Conservation (phyloP, 805 yeast species). For the Saturnispora saitoi region DNA sequence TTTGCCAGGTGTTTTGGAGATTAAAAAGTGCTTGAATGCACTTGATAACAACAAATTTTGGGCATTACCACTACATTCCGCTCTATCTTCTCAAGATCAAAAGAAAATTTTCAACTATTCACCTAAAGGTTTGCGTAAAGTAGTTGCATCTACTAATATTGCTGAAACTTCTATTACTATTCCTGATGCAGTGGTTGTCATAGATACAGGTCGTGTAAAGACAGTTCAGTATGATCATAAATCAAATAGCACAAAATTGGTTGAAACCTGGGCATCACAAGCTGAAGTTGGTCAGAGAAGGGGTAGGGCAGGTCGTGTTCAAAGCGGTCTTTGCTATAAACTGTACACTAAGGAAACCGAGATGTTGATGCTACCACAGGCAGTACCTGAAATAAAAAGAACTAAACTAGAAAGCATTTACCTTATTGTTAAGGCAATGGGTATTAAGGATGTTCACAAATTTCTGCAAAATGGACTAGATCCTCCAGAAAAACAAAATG, state of each 20-base stretch:
- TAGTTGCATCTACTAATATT: conserved; percentile 84
- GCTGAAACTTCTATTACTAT: conserved; percentile 97
- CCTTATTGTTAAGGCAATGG: conserved; percentile 82
- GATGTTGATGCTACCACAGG: conserved; percentile 54
- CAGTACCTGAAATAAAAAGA: conserved; percentile 83
- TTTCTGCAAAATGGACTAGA: conserved; percentile 75
- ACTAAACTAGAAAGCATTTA: conserved; percentile 78
- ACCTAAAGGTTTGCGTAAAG: conserved; percentile 51
- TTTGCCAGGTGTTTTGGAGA: conserved; percentile 87
- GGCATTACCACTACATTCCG: conserved; percentile 79
- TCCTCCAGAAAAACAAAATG: conserved; percentile 53
- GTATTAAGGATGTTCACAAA: conserved; percentile 57
- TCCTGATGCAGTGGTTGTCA: conserved; percentile 87
- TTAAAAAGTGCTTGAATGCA: conserved; percentile 51
- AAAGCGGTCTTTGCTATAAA: conserved; percentile 73
- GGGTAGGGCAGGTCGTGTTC: conserved; percentile 98
- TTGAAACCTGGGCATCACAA: conserved; percentile 79
- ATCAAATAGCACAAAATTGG: conserved; percentile 58
- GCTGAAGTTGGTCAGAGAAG: conserved; percentile 88
- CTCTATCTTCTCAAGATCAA: conserved; percentile 76
- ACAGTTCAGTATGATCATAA: conserved; percentile 61
- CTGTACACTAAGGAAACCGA: conserved; percentile 60
- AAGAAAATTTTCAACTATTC: conserved; percentile 58
- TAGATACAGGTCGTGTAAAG: conserved; percentile 83
- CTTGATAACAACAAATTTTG: conserved; percentile 27